Percentiles rank a stretch among this genome's conserved stretches.
These are phyloP conservation scores for Neurospora tetrasperma DNA, from an alignment of 495 filamentous ascomycete genomes.

Conservation along the genomic window DNA sequence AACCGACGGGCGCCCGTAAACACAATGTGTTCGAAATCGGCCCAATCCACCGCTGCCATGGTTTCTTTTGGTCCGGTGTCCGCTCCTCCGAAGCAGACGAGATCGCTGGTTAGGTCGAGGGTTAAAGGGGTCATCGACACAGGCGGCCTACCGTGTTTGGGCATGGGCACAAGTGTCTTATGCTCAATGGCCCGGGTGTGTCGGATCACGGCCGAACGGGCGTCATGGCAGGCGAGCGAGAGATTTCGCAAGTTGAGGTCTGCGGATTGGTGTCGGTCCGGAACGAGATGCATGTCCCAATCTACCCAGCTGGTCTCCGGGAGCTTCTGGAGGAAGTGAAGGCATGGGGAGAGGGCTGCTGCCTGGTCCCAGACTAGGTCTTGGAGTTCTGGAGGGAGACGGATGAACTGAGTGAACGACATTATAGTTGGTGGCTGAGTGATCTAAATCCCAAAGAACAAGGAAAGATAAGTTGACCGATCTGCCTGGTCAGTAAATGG, in stretches of 20 bases:
- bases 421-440: slow-evolving; percentile 25
- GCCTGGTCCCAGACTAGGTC: slow-evolving; percentile 18
- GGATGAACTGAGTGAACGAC: slow-evolving; percentile 12
- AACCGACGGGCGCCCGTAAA: slow-evolving; percentile 10
- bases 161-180: slow-evolving; percentile 9
- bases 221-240: slow-evolving; percentile 2
- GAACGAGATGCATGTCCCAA: slow-evolving; percentile 13
- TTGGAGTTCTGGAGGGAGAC: slow-evolving; percentile 15
- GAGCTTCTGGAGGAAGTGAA: slow-evolving; percentile 31
- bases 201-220: background rate
- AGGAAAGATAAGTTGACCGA: background rate
- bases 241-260: slow-evolving; percentile 16
- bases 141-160: slow-evolving; percentile 10
- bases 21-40: slow-evolving; percentile 11
- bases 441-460: slow-evolving; percentile 3
- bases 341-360: slow-evolving; percentile 7
- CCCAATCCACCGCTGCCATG: slow-evolving; percentile 4
- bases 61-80: background rate
- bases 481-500: too few species aligned
- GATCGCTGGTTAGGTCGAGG: slow-evolving; percentile 11
- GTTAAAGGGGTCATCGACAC: background rate
- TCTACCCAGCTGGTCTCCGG: slow-evolving; percentile 35
- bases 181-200: background rate
- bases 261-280: slow-evolving; percentile 27
- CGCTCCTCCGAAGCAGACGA: slow-evolving; percentile 11